Conservation (phyloP, 164 flowering plant genomes). For the Vitis rupestris region DNA sequence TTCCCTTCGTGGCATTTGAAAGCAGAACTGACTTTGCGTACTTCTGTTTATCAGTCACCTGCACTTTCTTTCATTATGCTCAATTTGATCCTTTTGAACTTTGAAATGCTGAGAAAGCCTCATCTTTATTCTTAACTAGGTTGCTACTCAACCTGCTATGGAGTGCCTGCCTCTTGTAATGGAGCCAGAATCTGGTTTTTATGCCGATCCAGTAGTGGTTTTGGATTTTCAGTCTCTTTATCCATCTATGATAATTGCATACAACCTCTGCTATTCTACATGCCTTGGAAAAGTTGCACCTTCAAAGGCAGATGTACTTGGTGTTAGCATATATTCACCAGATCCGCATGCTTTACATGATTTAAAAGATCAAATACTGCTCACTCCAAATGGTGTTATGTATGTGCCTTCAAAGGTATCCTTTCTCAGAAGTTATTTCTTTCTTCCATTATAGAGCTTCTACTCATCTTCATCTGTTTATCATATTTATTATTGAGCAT, state of each 20-base stretch:
- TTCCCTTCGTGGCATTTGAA: too few species aligned
- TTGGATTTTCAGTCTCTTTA: slow-evolving; percentile 97
- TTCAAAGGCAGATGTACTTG: slow-evolving; percentile 63
- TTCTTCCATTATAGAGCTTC: background rate
- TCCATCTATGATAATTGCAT: slow-evolving; percentile 98
- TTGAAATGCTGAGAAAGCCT: background rate
- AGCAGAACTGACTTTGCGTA: too few species aligned
- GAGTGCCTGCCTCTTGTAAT: slow-evolving; percentile 96
- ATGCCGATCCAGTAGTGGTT: slow-evolving; percentile 92
- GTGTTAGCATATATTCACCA: slow-evolving; percentile 74
- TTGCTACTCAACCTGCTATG: slow-evolving; percentile 99
- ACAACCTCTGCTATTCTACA: slow-evolving; percentile 92
- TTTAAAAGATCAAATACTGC: slow-evolving; percentile 51
- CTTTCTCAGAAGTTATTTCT: background rate
- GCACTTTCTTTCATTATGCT: background rate
- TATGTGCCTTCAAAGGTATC: slow-evolving; percentile 75
- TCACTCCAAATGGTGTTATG: slow-evolving; percentile 93
- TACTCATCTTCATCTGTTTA: background rate
- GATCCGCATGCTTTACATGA: slow-evolving; percentile 44
- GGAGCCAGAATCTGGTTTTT: slow-evolving; percentile 99
- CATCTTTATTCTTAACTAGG: slow-evolving; percentile 32
- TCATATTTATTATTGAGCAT: background rate
- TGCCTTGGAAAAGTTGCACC: slow-evolving; percentile 87
- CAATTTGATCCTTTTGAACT: background rate
- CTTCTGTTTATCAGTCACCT: too few species aligned